phyloP scores from a whole-genome alignment of 169 alveolate genomes.

The Theileria annulata region DNA sequence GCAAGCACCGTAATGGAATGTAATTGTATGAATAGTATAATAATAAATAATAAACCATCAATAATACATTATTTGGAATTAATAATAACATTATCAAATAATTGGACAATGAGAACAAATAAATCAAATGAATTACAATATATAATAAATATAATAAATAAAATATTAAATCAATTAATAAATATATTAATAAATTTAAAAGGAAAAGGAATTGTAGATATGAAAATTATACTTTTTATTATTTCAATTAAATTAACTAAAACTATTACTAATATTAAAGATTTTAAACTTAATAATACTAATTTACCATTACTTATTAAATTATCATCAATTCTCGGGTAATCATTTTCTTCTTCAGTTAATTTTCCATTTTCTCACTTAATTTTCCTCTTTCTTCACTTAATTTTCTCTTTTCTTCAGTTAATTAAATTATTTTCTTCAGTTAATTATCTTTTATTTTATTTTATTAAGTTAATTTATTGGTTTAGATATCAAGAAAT shows the following conservation, averaged over 20 bases:
- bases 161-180: conserved; percentile 4
- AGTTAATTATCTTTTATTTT: too few species aligned
- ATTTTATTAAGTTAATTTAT: too few species aligned
- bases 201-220: neutral
- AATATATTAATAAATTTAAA: neutral
- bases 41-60: conserved; percentile 7
- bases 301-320: conserved; percentile 27
- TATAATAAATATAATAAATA: conserved; percentile 8
- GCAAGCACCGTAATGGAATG: too few species aligned
- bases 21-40: conserved; percentile 13
- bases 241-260: conserved; percentile 18
- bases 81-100: conserved; percentile 11
- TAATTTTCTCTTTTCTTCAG: too few species aligned
- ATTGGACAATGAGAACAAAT: neutral
- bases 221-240: conserved; percentile 11
- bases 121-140: neutral
- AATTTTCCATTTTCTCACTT: too few species aligned
- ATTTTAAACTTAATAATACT: conserved; percentile 28
- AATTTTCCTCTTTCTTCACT: too few species aligned
- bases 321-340: conserved; percentile 44
- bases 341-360: too few species aligned
- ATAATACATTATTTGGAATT: conserved; percentile 28
- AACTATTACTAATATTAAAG: conserved; percentile 10
- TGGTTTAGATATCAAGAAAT: neutral
- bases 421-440: too few species aligned